phyloP scores from a whole-genome alignment of 2,329 filamentous ascomycete species.

The Raffaelea albimanens region DNA sequence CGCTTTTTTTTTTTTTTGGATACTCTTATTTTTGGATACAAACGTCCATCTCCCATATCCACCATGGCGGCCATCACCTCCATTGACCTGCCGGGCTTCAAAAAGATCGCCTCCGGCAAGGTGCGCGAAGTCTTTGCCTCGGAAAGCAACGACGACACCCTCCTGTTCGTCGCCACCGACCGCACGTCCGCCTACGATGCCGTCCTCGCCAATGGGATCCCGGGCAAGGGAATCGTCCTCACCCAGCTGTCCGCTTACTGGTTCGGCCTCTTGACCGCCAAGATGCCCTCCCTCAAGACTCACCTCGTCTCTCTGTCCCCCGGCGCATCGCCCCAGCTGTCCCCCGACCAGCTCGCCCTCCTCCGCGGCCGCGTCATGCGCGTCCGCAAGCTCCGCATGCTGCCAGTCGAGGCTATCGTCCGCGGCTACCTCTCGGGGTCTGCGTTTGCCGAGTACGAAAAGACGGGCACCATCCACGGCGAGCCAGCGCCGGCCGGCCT shows the following conservation, averaged over 20 bases:
- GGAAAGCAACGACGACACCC: conserved; percentile 15
- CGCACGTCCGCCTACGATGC: conserved; percentile 95
- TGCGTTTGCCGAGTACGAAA: conserved; percentile 69
- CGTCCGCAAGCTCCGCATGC: conserved; percentile 62
- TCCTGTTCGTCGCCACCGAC: conserved; percentile 44
- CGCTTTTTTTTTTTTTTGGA: conserved; percentile 1
- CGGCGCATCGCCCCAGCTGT: conserved; percentile 22
- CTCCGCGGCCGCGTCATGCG: conserved; percentile 65
- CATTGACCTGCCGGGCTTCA: conserved; percentile 20
- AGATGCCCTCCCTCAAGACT: conserved; percentile 29
- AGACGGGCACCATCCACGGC: conserved; percentile 69
- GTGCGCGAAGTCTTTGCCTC: conserved; percentile 20
- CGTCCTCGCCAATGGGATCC: conserved; percentile 62
- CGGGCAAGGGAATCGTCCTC: conserved; percentile 43
- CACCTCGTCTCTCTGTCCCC: conserved; percentile 40
- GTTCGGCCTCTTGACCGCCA: conserved; percentile 39
- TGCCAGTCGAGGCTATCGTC: conserved; percentile 78
- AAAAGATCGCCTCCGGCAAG: conserved; percentile 22
- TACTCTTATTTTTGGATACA: not conserved
- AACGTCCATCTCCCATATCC: not conserved
- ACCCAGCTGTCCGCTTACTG: conserved; percentile 39
- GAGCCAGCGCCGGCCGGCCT: conserved; percentile 53
- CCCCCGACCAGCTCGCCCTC: conserved; percentile 35
- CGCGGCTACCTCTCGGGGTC: conserved; percentile 82
- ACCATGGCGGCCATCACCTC: conserved; percentile 15